A percentile compares a stretch with the other conserved stretches of the same genome.
phyloP scores from a whole-genome alignment of 768 basidiomycete species.

The Tylopilus plumbeoviolaceoides region DNA sequence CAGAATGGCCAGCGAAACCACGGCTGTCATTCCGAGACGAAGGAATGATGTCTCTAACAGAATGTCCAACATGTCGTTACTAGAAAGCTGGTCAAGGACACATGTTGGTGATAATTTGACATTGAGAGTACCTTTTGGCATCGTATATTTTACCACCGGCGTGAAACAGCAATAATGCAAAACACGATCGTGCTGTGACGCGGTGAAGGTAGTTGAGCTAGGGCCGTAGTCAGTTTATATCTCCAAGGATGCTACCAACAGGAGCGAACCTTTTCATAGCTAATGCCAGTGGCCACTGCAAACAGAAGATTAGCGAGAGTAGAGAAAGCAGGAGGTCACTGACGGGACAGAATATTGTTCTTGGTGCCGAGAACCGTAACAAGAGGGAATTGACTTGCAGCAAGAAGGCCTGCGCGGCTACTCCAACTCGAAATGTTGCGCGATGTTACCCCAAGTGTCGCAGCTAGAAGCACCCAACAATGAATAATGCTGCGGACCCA shows the following conservation, averaged over 20 bases:
- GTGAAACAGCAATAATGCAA: conserved; percentile 49
- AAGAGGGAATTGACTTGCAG: conserved; percentile 38
- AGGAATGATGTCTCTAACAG: conserved; percentile 17
- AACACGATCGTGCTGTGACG: conserved; percentile 43
- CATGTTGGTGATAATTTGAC: neutral
- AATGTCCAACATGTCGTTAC: neutral
- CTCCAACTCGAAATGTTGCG: conserved; percentile 23
- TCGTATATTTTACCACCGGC: conserved; percentile 22
- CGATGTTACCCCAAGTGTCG: neutral
- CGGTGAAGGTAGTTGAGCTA: conserved; percentile 45
- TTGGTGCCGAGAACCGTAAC: conserved; percentile 46
- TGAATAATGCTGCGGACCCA: neutral
- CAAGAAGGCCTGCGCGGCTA: conserved; percentile 29
- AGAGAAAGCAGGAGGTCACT: neutral
- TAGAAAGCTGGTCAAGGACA: neutral
- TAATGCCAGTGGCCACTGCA: conserved; percentile 27
- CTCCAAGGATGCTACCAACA: neutral
- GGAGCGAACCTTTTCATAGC: conserved; percentile 24
- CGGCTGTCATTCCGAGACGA: conserved; percentile 34
- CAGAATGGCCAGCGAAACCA: conserved; percentile 39
- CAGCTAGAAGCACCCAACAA: conserved; percentile 1
- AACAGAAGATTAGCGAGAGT: neutral
- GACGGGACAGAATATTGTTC: conserved; percentile 44
- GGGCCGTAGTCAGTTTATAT: neutral
- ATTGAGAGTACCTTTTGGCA: conserved; percentile 1